These are phyloP conservation scores for Blakeslea trispora DNA, from an alignment of 371 early-diverging fungal genomes.

Conservation along the genomic window DNA sequence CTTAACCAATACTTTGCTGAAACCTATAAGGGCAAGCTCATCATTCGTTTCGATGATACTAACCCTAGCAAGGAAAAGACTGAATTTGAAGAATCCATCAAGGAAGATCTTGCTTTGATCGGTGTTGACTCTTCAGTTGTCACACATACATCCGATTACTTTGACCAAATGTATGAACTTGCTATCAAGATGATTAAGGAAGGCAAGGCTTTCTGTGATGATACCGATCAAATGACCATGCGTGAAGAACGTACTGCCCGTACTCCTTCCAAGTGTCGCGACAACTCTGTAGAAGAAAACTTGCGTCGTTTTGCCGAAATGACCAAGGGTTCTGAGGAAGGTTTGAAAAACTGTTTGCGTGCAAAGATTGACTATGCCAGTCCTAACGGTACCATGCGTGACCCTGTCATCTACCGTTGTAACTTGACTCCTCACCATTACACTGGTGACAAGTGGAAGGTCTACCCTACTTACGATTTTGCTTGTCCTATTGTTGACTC, in stretches of 20 bases:
- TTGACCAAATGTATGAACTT: slow-evolving; percentile 86
- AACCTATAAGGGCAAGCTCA: slow-evolving; percentile 89
- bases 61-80: slow-evolving; percentile 98
- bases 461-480: slow-evolving; percentile 99
- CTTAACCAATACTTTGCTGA: slow-evolving; percentile 98
- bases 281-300: slow-evolving; percentile 89
- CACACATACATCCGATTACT: slow-evolving; percentile 97
- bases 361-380: slow-evolving; percentile 97
- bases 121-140: slow-evolving; percentile 84
- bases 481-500: slow-evolving; percentile 99
- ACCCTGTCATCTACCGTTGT: slow-evolving; percentile 99
- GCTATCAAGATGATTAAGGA: slow-evolving; percentile 90
- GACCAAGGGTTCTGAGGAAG: slow-evolving; percentile 86
- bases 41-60: slow-evolving; percentile 99
- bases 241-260: slow-evolving; percentile 91
- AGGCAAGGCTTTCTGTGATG: slow-evolving; percentile 97
- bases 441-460: slow-evolving; percentile 91
- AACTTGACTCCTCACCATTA: slow-evolving; percentile 94
- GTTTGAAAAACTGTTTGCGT: slow-evolving; percentile 90
- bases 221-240: slow-evolving; percentile 94
- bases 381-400: slow-evolving; percentile 97
- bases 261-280: slow-evolving; percentile 88
- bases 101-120: slow-evolving; percentile 87
- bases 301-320: slow-evolving; percentile 94
- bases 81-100: slow-evolving; percentile 94